Percentiles rank a stretch among this genome's conserved stretches.
Conservation (phyloP, 2,329 filamentous ascomycete genomes). For the Botryotinia convoluta region DNA sequence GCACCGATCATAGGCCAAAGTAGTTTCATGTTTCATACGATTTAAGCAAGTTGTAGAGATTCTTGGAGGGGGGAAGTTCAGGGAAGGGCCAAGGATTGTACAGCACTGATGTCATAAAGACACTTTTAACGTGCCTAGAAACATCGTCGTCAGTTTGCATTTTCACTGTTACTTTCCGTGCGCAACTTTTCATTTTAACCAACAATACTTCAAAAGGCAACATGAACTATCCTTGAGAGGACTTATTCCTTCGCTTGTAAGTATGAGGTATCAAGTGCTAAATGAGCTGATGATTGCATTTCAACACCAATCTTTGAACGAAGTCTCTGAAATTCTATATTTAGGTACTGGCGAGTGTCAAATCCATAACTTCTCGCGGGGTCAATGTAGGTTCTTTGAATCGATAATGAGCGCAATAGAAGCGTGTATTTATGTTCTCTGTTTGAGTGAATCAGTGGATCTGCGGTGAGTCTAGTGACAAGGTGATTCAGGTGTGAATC, state of each 20-base stretch:
- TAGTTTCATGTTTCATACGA: not conserved
- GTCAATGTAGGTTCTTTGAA: fast-evolving
- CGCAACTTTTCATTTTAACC: not conserved
- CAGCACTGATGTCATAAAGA: not conserved
- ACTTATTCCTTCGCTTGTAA: no score
- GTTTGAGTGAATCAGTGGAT: not conserved
- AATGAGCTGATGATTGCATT: not conserved
- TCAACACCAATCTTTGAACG: no score
- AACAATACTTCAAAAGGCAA: not conserved
- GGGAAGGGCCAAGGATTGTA: fast-evolving
- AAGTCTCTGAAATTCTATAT: not conserved
- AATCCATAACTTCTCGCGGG: fast-evolving
- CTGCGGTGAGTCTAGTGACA: fast-evolving
- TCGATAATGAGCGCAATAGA: not conserved
- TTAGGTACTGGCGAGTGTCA: not conserved
- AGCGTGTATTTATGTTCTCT: not conserved
- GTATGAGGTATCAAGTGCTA: not conserved
- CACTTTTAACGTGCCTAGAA: not conserved
- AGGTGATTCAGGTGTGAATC: not conserved
- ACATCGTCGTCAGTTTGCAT: not conserved
- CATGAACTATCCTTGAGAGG: not conserved
- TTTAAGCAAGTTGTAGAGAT: not conserved
- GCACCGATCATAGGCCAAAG: fast-evolving
- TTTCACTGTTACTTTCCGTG: not conserved
- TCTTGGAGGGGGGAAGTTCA: not conserved